phyloP scores from a whole-genome alignment of 2,329 filamentous ascomycete species.

The Colletotrichum viniferum region DNA sequence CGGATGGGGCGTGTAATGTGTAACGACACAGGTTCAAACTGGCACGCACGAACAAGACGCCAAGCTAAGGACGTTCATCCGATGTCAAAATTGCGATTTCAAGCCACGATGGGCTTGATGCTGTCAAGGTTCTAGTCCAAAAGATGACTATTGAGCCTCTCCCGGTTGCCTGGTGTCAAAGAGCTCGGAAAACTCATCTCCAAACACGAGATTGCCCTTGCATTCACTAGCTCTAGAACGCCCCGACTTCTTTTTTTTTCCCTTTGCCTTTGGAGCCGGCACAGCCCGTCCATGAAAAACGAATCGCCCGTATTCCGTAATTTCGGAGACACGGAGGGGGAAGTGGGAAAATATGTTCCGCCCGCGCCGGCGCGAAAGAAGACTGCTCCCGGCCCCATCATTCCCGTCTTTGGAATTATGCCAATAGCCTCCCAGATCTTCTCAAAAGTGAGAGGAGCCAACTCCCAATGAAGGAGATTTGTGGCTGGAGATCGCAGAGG shows the following conservation, averaged over 20 bases:
- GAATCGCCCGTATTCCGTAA: background rate
- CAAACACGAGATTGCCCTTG: background rate
- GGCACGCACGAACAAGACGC: background rate
- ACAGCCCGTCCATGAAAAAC: background rate
- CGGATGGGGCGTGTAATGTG: background rate
- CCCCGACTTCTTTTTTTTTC: background rate
- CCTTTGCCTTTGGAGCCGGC: background rate
- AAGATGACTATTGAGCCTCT: slow-evolving; percentile 2
- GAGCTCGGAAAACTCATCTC: background rate
- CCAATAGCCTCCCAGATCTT: background rate
- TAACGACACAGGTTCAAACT: background rate
- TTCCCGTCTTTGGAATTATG: background rate
- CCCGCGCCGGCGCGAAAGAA: background rate
- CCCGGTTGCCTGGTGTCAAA: background rate
- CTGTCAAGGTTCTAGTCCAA: background rate
- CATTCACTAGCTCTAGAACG: background rate
- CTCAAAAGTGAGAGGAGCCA: background rate
- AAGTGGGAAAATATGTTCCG: background rate
- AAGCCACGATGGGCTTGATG: background rate
- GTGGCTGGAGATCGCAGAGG: background rate
- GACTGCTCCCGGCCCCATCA: slow-evolving; percentile 5
- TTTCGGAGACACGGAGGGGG: background rate
- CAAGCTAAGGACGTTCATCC: background rate
- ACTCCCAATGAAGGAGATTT: background rate
- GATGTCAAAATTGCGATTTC: slow-evolving; percentile 7